phyloP scores from a whole-genome alignment of 2,329 filamentous ascomycete species.

The Tolypocladium tundrense region DNA sequence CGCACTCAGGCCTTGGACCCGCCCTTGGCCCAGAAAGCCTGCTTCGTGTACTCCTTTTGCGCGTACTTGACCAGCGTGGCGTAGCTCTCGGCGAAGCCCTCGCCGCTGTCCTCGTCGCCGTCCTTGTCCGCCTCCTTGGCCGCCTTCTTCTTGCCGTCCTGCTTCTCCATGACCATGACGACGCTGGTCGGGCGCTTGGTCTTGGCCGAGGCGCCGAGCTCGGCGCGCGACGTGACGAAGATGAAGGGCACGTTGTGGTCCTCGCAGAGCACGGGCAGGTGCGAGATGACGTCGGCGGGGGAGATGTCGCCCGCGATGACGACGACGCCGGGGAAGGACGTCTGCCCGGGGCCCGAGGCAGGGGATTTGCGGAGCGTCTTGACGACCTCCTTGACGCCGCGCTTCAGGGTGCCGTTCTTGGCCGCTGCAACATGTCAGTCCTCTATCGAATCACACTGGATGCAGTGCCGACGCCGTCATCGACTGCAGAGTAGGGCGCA shows the following conservation, averaged over 20 bases:
- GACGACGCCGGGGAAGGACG: constrained; percentile 62
- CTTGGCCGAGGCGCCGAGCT: constrained; percentile 84
- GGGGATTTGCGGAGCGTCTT: constrained; percentile 94
- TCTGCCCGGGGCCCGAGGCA: constrained; percentile 52
- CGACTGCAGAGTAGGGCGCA: constrained; percentile 20
- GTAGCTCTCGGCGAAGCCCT: constrained; percentile 55
- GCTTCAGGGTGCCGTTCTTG: constrained; percentile 90
- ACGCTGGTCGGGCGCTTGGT: constrained; percentile 97
- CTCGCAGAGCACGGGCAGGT: constrained; percentile 95
- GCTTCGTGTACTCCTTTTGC: constrained; percentile 54
- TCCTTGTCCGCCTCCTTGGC: constrained; percentile 33
- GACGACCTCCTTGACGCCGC: constrained; percentile 97
- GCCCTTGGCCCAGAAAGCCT: constrained; percentile 38
- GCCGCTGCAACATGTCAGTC: constrained; percentile 50
- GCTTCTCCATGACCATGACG: constrained; percentile 69
- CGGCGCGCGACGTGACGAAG: constrained; percentile 84
- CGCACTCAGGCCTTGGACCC: constrained; percentile 17
- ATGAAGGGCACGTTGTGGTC: constrained; percentile 96
- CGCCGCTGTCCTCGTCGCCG: constrained; percentile 35
- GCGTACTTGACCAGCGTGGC: constrained; percentile 55
- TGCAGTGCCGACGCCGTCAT: not conserved
- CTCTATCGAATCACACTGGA: not conserved
- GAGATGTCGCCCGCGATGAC: constrained; percentile 96
- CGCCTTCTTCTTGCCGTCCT: constrained; percentile 34
- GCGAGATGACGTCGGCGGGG: constrained; percentile 96